Percentiles rank a stretch among this genome's conserved stretches.
Evolutionary conservation across 768 basidiomycete genomes (phyloP).

Genomic region (Lactifluus hygrophoroides): DNA sequence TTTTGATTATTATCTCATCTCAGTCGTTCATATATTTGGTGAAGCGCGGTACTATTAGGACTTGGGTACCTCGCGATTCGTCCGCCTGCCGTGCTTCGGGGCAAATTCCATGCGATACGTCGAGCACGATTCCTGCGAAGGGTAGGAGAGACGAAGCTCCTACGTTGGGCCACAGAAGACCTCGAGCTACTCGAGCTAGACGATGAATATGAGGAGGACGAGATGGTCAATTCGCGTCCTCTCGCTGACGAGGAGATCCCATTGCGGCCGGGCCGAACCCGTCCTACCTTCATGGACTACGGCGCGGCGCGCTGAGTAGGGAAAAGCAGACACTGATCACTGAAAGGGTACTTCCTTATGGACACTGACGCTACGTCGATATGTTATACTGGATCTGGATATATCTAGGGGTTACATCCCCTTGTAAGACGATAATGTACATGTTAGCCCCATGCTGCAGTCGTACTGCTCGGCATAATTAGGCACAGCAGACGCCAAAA

Average conservation of each 20-base stretch:
- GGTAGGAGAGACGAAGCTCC: constrained; percentile 7
- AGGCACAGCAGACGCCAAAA: neutral
- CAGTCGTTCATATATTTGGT: neutral
- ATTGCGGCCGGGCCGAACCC: constrained; percentile 8
- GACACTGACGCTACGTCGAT: neutral
- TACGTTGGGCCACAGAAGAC: constrained; percentile 20
- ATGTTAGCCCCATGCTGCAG: constrained; percentile 46
- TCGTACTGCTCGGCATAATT: constrained; percentile 34
- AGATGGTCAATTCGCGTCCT: constrained; percentile 20
- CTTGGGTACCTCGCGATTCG: constrained; percentile 5
- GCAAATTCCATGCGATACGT: constrained; percentile 2
- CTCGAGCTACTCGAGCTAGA: neutral
- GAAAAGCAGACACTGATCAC: neutral
- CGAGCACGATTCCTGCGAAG: constrained; percentile 6
- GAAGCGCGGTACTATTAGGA: constrained; percentile 2
- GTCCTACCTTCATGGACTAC: constrained; percentile 5
- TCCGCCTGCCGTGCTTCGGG: constrained; percentile 1
- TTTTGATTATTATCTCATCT: neutral
- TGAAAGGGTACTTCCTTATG: neutral
- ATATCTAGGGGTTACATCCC: neutral
- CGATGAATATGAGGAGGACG: constrained; percentile 16
- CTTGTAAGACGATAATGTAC: neutral
- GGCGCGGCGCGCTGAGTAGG: constrained; percentile 10
- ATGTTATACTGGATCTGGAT: constrained; percentile 8
- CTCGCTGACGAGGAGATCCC: constrained; percentile 18